A percentile compares a stretch with the other conserved stretches of the same genome.
Evolutionary conservation across 495 filamentous ascomycete species (phyloP).

Genomic region (Penicillium coffeae): DNA sequence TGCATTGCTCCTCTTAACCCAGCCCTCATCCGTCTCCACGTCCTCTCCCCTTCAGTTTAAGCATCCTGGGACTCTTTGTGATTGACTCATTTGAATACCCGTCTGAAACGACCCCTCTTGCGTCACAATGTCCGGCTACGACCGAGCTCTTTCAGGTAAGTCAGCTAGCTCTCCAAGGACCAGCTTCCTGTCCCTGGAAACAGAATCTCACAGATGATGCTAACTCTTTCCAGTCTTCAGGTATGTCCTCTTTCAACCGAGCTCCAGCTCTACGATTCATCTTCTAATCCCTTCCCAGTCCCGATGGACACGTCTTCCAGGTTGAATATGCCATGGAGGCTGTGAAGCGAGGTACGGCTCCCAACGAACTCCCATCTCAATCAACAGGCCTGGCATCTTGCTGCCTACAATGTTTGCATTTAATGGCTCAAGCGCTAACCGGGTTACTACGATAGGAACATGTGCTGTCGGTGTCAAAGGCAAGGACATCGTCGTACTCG

Average conservation of each 20-base stretch:
- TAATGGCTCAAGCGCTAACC: constrained; percentile 8
- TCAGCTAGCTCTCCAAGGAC: constrained; percentile 26
- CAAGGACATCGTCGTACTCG: constrained; percentile 86
- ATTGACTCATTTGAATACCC: not conserved
- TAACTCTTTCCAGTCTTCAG: constrained; percentile 30
- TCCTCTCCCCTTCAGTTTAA: not conserved
- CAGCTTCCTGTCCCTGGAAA: constrained; percentile 21
- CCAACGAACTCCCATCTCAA: constrained; percentile 3
- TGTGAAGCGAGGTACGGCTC: constrained; percentile 81
- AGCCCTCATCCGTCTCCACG: constrained; percentile 6
- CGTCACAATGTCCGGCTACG: constrained; percentile 81
- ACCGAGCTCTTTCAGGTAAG: constrained; percentile 92
- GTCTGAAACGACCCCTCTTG: not conserved
- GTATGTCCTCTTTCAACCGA: constrained; percentile 7
- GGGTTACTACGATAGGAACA: constrained; percentile 58
- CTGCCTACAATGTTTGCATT: not conserved
- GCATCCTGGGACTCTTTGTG: not conserved
- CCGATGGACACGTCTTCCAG: constrained; percentile 98
- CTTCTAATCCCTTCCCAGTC: constrained; percentile 54
- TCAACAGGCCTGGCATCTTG: constrained; percentile 1
- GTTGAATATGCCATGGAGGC: constrained; percentile 99
- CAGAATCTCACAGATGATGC: constrained; percentile 2
- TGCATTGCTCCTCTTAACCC: constrained; percentile 12
- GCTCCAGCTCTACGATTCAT: constrained; percentile 14
- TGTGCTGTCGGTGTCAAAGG: constrained; percentile 98